These are phyloP conservation scores for Microcyclospora pomicola DNA, from an alignment of 2,329 filamentous ascomycete genomes.

Conservation along the genomic window DNA sequence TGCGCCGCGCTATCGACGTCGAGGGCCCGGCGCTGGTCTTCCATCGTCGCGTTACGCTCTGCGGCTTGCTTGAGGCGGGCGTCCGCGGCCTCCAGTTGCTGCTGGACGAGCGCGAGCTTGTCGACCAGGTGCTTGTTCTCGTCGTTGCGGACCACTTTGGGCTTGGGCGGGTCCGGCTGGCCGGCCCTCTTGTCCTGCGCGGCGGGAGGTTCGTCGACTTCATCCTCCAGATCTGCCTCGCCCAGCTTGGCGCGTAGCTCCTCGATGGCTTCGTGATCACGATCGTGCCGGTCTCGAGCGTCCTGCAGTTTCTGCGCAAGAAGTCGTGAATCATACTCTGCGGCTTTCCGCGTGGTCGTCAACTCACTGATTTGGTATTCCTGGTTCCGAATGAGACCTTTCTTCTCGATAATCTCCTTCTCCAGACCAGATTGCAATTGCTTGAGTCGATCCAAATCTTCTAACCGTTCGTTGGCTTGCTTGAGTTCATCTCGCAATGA, in stretches of 20 bases:
- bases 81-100: constrained; percentile 21
- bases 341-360: constrained; percentile 32
- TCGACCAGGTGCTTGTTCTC: constrained; percentile 18
- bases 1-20: constrained; percentile 5
- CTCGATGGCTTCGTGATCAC: constrained; percentile 33
- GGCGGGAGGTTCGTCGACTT: constrained; percentile 10
- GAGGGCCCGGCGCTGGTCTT: constrained; percentile 12
- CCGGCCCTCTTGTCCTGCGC: constrained; percentile 4
- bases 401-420: constrained; percentile 39
- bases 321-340: constrained; percentile 35
- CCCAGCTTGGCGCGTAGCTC: constrained; percentile 33
- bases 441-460: constrained; percentile 32
- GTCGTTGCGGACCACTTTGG: constrained; percentile 3
- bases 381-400: constrained; percentile 35
- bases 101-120: constrained; percentile 18
- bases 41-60: constrained; percentile 17
- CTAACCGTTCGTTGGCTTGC: constrained; percentile 29
- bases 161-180: not conserved
- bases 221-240: constrained; percentile 26
- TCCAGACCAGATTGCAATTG: constrained; percentile 31
- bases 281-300: constrained; percentile 32
- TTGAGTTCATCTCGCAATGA: constrained; percentile 33
- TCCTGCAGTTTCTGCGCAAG: constrained; percentile 35
- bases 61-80: constrained; percentile 20
- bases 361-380: constrained; percentile 39